Conservation (phyloP, 2,329 filamentous ascomycete species). For the Colletotrichum lindemuthianum region DNA sequence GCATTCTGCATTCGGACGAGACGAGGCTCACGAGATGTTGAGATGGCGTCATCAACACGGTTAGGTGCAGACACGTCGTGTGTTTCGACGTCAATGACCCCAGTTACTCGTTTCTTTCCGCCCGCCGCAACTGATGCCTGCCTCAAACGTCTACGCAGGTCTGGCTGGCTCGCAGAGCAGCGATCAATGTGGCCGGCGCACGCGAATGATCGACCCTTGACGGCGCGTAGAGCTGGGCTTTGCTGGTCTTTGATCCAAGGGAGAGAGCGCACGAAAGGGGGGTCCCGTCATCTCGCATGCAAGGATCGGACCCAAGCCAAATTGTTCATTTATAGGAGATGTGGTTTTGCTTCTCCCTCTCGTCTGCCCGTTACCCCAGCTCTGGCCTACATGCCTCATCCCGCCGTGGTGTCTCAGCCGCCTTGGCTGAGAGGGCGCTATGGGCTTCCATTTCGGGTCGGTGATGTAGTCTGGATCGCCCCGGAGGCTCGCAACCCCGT, state of each 20-base stretch:
- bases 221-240: neutral
- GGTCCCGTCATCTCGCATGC: neutral
- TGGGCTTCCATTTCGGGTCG: neutral
- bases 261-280: neutral
- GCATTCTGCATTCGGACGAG: neutral
- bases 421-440: neutral
- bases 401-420: conserved; percentile 24
- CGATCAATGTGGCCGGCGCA: too few relatives aligned
- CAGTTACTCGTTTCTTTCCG: neutral
- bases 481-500: neutral
- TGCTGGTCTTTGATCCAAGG: conserved; percentile 26
- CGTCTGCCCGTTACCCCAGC: conserved; percentile 30
- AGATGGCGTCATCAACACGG: conserved; percentile 26
- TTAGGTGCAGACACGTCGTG: too few relatives aligned
- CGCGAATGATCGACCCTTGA: too few relatives aligned
- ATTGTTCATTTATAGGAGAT: conserved; percentile 27
- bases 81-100: too few relatives aligned
- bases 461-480: neutral
- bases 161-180: neutral
- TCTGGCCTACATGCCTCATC: conserved; percentile 24
- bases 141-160: too few relatives aligned
- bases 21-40: conserved; percentile 20
- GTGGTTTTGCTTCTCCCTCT: conserved; percentile 25
- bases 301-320: conserved; percentile 10
- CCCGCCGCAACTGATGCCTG: neutral